Percentiles rank a stretch among this genome's conserved stretches.
phyloP scores from a whole-genome alignment of 441 rosid genomes.

The Sinapis alba region DNA sequence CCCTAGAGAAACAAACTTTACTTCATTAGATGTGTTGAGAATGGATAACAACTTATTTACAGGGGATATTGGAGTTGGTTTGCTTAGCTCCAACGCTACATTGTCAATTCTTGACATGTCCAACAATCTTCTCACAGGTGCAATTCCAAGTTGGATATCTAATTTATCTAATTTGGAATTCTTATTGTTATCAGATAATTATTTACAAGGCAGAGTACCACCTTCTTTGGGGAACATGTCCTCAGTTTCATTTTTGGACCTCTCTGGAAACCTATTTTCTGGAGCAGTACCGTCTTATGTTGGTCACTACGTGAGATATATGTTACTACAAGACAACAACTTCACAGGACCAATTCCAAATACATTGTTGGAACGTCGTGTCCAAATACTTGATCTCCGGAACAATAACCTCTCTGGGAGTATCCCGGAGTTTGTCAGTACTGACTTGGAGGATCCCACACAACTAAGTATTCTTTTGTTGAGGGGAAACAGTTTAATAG shows the following conservation, averaged over 20 bases:
- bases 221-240: too few species aligned
- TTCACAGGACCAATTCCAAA: not conserved
- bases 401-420: not conserved
- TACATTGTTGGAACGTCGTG: too few species aligned
- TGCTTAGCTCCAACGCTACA: not conserved
- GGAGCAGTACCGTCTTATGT: not conserved
- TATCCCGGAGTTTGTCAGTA: not conserved
- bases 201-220: not conserved
- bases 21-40: not conserved
- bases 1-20: not conserved
- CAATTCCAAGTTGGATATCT: conserved; percentile 23
- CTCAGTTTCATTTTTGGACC: not conserved
- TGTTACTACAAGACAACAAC: not conserved
- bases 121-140: not conserved
- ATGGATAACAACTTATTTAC: not conserved
- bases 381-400: not conserved
- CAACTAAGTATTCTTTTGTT: not conserved
- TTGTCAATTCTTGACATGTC: not conserved
- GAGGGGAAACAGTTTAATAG: conserved; percentile 23
- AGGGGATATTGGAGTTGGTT: not conserved
- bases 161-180: too few species aligned
- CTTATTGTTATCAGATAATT: conserved; percentile 9
- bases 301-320: not conserved
- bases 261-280: not conserved
- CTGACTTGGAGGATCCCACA: not conserved